phyloP scores from a whole-genome alignment of 225 moss, liverwort and hornwort species.

The Antitrichia curtipendula region DNA sequence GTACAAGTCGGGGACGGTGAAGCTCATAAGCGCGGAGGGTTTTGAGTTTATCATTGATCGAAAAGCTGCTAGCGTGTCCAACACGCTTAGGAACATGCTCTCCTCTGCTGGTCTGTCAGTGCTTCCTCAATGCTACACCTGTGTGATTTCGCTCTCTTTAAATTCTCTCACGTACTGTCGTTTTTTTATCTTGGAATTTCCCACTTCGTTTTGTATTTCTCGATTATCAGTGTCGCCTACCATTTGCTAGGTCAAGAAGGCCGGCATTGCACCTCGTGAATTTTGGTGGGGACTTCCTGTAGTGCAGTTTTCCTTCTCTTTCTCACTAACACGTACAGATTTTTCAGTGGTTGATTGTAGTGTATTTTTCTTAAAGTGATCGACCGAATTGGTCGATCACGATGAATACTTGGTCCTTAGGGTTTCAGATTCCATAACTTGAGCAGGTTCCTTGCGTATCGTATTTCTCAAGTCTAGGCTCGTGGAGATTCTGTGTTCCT shows the following conservation, averaged over 20 bases:
- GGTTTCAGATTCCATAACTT: not conserved
- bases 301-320: not conserved
- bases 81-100: constrained; percentile 74
- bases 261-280: not conserved
- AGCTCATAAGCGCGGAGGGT: constrained; percentile 87
- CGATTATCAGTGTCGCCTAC: not conserved
- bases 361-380: not conserved
- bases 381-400: too few relatives aligned
- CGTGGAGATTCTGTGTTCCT: not conserved
- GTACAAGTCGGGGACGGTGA: constrained; percentile 68
- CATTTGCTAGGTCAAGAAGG: not conserved
- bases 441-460: not conserved
- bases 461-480: not conserved
- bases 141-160: not conserved
- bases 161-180: not conserved
- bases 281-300: not conserved
- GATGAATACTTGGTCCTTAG: not conserved
- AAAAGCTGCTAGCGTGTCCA: constrained; percentile 76
- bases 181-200: too few relatives aligned
- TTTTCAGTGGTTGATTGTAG: not conserved
- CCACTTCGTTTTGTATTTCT: not conserved
- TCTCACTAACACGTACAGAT: not conserved
- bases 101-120: constrained; percentile 60
- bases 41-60: constrained; percentile 77
- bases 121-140: not conserved